A percentile compares a stretch with the other conserved stretches of the same genome.
These are phyloP conservation scores for Diversispora epigaea DNA, from an alignment of 192 early-diverging fungal genomes.

Conservation along the genomic window DNA sequence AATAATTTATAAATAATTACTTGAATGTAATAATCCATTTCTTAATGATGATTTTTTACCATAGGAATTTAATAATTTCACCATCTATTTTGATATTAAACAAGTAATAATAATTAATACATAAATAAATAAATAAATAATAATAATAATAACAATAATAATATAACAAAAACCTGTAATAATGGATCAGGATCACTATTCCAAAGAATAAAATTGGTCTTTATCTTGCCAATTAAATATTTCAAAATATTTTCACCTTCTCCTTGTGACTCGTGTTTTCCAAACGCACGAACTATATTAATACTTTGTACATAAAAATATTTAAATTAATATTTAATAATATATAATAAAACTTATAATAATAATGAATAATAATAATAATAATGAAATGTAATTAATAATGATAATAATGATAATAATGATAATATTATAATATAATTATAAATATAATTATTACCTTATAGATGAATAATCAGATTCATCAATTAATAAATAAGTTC, in stretches of 20 bases:
- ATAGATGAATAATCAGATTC: slow-evolving; percentile 57
- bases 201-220: slow-evolving; percentile 68
- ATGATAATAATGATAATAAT: no score
- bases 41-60: slow-evolving; percentile 42
- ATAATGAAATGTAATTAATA: no score
- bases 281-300: slow-evolving; percentile 57
- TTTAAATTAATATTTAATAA: not conserved
- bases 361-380: no score
- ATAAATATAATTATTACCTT: slow-evolving; percentile 39
- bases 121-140: not conserved
- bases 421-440: not conserved
- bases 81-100: slow-evolving; percentile 35
- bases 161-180: slow-evolving; percentile 45
- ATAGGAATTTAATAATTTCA: slow-evolving; percentile 48
- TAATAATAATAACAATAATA: not conserved
- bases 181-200: slow-evolving; percentile 68
- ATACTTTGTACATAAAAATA: slow-evolving; percentile 37
- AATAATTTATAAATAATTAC: slow-evolving; percentile 31
- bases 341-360: no score
- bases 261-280: slow-evolving; percentile 50
- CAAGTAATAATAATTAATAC: not conserved
- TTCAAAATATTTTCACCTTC: slow-evolving; percentile 58
- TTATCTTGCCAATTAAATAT: slow-evolving; percentile 59
- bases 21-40: slow-evolving; percentile 52
- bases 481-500: slow-evolving; percentile 67